A percentile compares a stretch with the other conserved stretches of the same genome.
phyloP scores from a whole-genome alignment of 306 rosid genomes.

The Lathyrus sativus region DNA sequence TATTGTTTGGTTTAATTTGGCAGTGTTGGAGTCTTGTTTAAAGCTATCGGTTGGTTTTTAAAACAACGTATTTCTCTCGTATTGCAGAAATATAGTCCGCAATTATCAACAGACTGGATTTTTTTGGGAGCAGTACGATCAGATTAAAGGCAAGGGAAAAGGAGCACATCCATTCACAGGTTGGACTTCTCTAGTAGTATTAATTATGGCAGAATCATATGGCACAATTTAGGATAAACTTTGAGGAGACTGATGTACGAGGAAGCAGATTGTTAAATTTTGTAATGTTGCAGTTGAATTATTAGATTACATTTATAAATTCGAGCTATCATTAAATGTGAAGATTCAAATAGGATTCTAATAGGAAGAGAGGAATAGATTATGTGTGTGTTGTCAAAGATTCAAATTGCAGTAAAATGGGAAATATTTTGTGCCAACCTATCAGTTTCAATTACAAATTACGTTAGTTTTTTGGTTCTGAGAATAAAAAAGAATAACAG shows the following conservation, averaged over 20 bases:
- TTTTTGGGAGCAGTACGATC: slow-evolving; percentile 93
- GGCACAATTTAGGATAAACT: slow-evolving; percentile 44
- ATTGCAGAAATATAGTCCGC: slow-evolving; percentile 56
- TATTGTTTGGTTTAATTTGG: slow-evolving; percentile 36
- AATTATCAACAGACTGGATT: slow-evolving; percentile 71
- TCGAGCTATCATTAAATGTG: slow-evolving; percentile 1
- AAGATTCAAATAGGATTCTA: background rate
- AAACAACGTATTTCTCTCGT: background rate
- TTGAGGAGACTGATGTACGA: slow-evolving; percentile 13
- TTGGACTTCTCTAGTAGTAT: slow-evolving; percentile 84
- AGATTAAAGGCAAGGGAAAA: slow-evolving; percentile 78
- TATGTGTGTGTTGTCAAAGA: background rate
- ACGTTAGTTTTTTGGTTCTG: background rate
- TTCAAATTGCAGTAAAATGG: background rate
- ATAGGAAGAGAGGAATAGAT: background rate
- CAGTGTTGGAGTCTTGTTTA: background rate
- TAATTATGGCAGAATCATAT: slow-evolving; percentile 84
- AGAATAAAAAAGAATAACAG: background rate
- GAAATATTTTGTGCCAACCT: background rate
- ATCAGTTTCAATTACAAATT: background rate
- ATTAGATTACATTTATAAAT: slow-evolving; percentile 11
- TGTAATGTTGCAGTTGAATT: background rate
- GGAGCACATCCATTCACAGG: slow-evolving; percentile 88
- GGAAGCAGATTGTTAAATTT: background rate
- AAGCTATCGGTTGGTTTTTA: background rate